phyloP scores from a whole-genome alignment of 495 filamentous ascomycete genomes.

The Penicillium maclennaniae region DNA sequence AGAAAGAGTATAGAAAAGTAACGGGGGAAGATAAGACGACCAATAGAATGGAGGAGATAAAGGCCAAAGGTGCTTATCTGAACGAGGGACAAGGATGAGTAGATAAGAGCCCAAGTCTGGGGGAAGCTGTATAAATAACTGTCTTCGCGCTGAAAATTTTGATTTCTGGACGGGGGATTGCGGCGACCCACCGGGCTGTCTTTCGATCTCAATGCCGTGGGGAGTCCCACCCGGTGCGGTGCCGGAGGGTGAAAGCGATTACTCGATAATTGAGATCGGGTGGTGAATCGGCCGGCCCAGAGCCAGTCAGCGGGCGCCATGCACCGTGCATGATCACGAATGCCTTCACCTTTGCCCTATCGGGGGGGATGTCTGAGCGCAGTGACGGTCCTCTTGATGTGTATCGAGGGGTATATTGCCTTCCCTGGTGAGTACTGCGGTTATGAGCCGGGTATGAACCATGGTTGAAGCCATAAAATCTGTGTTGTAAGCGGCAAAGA shows the following conservation, averaged over 20 bases:
- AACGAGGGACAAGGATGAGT: neutral
- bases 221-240: constrained; percentile 10
- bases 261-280: constrained; percentile 21
- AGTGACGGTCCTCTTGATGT: neutral
- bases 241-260: constrained; percentile 18
- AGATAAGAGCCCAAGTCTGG: constrained; percentile 18
- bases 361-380: constrained; percentile 11
- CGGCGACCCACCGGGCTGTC: constrained; percentile 4
- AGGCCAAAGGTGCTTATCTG: constrained; percentile 6
- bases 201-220: constrained; percentile 3
- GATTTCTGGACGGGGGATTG: constrained; percentile 1
- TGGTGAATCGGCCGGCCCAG: constrained; percentile 10
- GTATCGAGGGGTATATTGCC: neutral
- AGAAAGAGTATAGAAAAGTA: neutral
- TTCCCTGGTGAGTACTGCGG: too few relatives aligned
- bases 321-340: constrained; percentile 10
- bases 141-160: constrained; percentile 5
- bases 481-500: neutral
- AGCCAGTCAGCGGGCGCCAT: constrained; percentile 7
- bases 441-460: constrained; percentile 16
- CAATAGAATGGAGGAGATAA: constrained; percentile 5
- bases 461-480: neutral
- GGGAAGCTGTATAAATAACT: constrained; percentile 26
- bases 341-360: constrained; percentile 20
- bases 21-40: constrained; percentile 10